Evolutionary conservation across 345 rosid genomes (phyloP), one percentile per base, ranked within the genome.

Genomic region (Acer campestre): DNA sequence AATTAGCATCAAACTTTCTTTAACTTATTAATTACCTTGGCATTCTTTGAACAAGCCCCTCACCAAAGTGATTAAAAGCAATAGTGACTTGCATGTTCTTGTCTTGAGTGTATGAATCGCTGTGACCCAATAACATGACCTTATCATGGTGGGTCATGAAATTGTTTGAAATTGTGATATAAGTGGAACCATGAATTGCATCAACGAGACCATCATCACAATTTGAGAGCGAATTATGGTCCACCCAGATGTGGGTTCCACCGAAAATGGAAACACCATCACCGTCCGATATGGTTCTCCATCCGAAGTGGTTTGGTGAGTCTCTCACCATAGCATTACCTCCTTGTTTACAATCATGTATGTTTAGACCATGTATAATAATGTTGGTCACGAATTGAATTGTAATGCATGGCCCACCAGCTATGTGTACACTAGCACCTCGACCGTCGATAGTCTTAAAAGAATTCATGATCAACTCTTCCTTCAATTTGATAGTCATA

Each of bases 361-460:
- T 89, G 79, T 93, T 75, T 25, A 93, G 68, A 10, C 94, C 94
- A 29, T 93, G 97, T 2, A 93, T 88, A 18, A 91, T 93, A 6
- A 91, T 87, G 88, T 93, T 93, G 68, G 84, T 88, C 14, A 91
- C 95, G 35, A 75, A 93, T 70, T 93, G 97, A 71, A 93, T 78
- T 10, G 97, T 93, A 70, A 93, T 91, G 74, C 97, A 93, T 23
- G 97, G 97, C 3, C 97, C 97, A n/a, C 95, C 94, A 0, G 94
- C 75, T 4, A 93, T 87, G 85, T 93, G 97, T 31, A 93, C 97
- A 49, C 91, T 88, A 0, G 92, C 90, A 10, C 97, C 97, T 25
- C 97, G 75, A 7, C 97, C 95, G 44, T 93, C 97, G 44, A 93
- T 82, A 25, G 95, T 93, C 81, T 93, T 93, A 83, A 91, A 91